A percentile compares a stretch with the other conserved stretches of the same genome.
These are phyloP conservation scores for Hansenula sp. DNA, from an alignment of 1,139 yeast genomes.

Conservation along the genomic window DNA sequence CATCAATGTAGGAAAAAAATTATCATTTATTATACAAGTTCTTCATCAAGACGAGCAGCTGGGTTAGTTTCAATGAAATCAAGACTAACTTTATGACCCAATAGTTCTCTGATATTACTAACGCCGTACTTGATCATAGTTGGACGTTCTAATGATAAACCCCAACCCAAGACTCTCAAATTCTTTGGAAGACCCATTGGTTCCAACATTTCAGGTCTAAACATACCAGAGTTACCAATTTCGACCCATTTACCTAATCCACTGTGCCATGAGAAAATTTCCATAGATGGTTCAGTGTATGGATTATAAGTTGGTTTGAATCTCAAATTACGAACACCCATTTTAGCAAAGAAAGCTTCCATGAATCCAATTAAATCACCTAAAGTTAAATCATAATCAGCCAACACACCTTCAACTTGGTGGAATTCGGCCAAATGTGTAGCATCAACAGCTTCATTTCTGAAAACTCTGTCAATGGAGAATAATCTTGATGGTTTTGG, in stretches of 20 bases:
- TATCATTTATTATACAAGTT: conserved; percentile 13
- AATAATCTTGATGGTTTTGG: conserved; percentile 91
- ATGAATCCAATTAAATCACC: conserved; percentile 98
- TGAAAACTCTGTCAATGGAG: conserved; percentile 96
- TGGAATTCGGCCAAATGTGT: conserved; percentile 99
- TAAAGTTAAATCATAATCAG: conserved; percentile 89
- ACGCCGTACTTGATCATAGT: conserved; percentile 98
- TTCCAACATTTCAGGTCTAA: conserved; percentile 99
- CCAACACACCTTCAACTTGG: conserved; percentile 98
- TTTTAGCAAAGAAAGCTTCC: conserved; percentile 94
- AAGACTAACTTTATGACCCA: conserved; percentile 90
- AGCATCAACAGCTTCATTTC: conserved; percentile 99
- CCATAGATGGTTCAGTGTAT: conserved; percentile 98
- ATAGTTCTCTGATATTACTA: conserved; percentile 87
- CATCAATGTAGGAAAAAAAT: not conserved
- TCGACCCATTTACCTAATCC: conserved; percentile 98
- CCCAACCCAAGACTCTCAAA: conserved; percentile 96
- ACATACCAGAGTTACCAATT: conserved; percentile 99
- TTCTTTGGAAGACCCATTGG: conserved; percentile 96
- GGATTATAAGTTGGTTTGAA: conserved; percentile 99
- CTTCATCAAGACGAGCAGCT: conserved; percentile 93
- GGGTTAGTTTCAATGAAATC: conserved; percentile 95
- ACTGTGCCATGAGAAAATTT: conserved; percentile 94
- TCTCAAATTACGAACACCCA: conserved; percentile 94
- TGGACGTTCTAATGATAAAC: conserved; percentile 95